These are phyloP conservation scores for Claviceps pazoutovae DNA, from an alignment of 2,329 filamentous ascomycete species.

Conservation along the genomic window DNA sequence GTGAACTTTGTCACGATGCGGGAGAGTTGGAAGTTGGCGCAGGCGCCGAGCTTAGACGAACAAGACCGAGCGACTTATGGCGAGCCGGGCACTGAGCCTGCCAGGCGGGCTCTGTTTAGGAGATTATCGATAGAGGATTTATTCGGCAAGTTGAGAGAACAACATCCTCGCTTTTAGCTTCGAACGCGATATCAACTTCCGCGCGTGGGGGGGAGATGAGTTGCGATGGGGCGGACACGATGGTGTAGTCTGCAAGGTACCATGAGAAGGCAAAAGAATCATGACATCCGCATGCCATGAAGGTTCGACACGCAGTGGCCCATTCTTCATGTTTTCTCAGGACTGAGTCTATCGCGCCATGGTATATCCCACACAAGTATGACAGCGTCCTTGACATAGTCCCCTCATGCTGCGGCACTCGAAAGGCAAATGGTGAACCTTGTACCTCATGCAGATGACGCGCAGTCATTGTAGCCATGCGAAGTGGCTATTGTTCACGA, in stretches of 20 bases:
- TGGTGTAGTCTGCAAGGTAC: too few species aligned
- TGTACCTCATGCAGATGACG: too few species aligned
- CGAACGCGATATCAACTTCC: background rate
- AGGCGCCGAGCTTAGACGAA: slow-evolving; percentile 16
- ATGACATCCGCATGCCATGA: too few species aligned
- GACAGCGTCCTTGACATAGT: too few species aligned
- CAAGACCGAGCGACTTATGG: slow-evolving; percentile 13
- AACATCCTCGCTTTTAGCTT: slow-evolving; percentile 8
- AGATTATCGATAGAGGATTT: slow-evolving; percentile 31
- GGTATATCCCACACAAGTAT: background rate
- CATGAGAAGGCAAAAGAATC: too few species aligned
- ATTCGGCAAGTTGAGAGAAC: slow-evolving; percentile 20
- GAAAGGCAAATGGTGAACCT: too few species aligned
- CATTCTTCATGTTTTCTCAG: background rate
- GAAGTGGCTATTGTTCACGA: too few species aligned
- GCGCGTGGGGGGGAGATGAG: background rate
- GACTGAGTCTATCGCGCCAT: background rate
- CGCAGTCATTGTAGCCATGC: too few species aligned
- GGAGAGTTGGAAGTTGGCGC: slow-evolving; percentile 27
- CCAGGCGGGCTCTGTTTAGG: slow-evolving; percentile 30
- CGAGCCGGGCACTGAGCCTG: slow-evolving; percentile 24
- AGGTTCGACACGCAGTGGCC: background rate
- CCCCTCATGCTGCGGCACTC: too few species aligned
- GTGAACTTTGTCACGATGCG: slow-evolving; percentile 28
- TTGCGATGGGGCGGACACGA: too few species aligned